A percentile compares a stretch with the other conserved stretches of the same genome.
phyloP scores from a whole-genome alignment of 352 stramenopile genomes.

The Globisporangium canariense region DNA sequence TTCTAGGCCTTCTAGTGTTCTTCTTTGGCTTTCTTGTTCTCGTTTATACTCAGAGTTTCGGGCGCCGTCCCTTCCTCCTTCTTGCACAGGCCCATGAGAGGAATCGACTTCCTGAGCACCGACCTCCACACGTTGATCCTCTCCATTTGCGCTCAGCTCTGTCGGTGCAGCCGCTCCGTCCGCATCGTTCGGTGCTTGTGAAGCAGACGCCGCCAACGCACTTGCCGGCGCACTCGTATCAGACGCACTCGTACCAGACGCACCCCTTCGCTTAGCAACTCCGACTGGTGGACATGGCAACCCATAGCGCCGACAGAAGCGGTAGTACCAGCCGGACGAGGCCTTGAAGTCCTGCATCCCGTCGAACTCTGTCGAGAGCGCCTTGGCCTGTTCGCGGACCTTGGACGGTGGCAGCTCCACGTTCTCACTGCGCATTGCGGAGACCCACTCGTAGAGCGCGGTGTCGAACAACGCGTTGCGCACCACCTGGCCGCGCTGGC shows the following conservation, averaged over 20 bases:
- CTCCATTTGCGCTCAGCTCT: background rate
- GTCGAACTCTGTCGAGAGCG: constrained; percentile 27
- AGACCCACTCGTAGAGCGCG: constrained; percentile 38
- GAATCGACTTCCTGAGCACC: background rate
- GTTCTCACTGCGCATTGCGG: constrained; percentile 17
- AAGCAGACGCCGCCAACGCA: background rate
- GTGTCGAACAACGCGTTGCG: constrained; percentile 39
- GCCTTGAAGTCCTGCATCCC: constrained; percentile 51
- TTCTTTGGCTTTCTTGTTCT: background rate
- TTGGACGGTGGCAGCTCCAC: constrained; percentile 23
- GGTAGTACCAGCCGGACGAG: constrained; percentile 54
- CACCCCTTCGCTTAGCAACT: constrained; percentile 1
- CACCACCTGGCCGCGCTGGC: constrained; percentile 37
- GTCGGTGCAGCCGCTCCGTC: background rate
- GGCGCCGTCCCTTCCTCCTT: background rate
- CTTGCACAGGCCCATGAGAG: background rate
- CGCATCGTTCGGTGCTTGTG: background rate
- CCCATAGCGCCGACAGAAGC: constrained; percentile 43
- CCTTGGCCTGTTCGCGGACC: constrained; percentile 33
- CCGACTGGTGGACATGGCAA: constrained; percentile 19
- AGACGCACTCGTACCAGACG: background rate
- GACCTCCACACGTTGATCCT: background rate
- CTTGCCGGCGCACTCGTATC: background rate
- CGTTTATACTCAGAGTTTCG: background rate
- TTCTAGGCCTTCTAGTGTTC: background rate